phyloP scores from a whole-genome alignment of 148 eudicot genomes.

The Camellia lanceoleosa region DNA sequence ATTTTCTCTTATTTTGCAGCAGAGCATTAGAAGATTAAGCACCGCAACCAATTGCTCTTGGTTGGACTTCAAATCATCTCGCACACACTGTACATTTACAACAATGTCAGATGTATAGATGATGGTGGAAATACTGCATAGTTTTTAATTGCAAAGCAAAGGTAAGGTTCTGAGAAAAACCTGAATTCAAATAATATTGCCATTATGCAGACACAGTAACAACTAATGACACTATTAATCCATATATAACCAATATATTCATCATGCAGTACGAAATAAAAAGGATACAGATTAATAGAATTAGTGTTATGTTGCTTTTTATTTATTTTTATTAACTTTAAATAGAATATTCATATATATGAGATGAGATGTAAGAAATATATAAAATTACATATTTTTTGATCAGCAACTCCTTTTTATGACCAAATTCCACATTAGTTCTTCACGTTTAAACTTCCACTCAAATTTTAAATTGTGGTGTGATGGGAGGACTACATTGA shows the following conservation, averaged over 20 bases:
- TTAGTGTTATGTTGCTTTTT: too few relatives aligned
- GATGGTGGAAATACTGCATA: not conserved
- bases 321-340: too few relatives aligned
- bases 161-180: not conserved
- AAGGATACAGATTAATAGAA: not conserved
- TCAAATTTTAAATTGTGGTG: too few relatives aligned
- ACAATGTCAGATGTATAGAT: slow-evolving; percentile 3
- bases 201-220: not conserved
- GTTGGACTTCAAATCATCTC: slow-evolving; percentile 88
- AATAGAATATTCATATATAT: too few relatives aligned
- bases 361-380: too few relatives aligned
- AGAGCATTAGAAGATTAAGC: slow-evolving; percentile 87
- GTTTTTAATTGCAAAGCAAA: not conserved
- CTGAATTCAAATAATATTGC: slow-evolving; percentile 3
- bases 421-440: too few relatives aligned
- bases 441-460: too few relatives aligned
- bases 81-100: slow-evolving; percentile 51
- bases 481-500: too few relatives aligned
- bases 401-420: too few relatives aligned
- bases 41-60: slow-evolving; percentile 89
- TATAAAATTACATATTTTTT: too few relatives aligned
- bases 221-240: not conserved
- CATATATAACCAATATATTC: not conserved
- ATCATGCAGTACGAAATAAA: not conserved
- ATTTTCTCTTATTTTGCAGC: slow-evolving; percentile 95